A percentile compares a stretch with the other conserved stretches of the same genome.
Evolutionary conservation across 768 basidiomycete genomes (phyloP).

Genomic region (Rhodotorula babjevae): DNA sequence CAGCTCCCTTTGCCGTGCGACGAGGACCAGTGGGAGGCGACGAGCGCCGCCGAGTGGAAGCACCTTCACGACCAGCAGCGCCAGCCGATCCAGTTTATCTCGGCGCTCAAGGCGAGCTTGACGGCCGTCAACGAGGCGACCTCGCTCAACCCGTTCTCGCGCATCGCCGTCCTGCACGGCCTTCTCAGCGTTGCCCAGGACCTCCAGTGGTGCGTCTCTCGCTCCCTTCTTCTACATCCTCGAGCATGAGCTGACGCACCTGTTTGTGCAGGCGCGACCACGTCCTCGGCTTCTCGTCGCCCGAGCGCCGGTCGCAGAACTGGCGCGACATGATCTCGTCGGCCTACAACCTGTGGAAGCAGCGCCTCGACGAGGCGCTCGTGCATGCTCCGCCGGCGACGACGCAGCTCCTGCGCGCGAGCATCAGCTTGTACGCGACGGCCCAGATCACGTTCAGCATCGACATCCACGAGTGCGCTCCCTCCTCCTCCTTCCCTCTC

Average conservation of each 20-base stretch:
- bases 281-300: constrained; percentile 39
- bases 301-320: constrained; percentile 35
- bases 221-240: not conserved
- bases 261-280: constrained; percentile 32
- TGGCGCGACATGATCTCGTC: constrained; percentile 42
- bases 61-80: constrained; percentile 22
- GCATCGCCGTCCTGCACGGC: constrained; percentile 39
- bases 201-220: constrained; percentile 35
- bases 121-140: constrained; percentile 34
- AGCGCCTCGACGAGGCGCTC: constrained; percentile 38
- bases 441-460: constrained; percentile 42
- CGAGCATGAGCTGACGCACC: not conserved
- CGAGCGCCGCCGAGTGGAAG: constrained; percentile 36
- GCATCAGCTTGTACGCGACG: constrained; percentile 40
- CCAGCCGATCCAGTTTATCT: constrained; percentile 39
- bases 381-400: constrained; percentile 29
- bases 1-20: constrained; percentile 40
- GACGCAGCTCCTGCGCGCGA: constrained; percentile 39
- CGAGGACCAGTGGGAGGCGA: constrained; percentile 41
- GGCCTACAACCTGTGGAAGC: constrained; percentile 42
- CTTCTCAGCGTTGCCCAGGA: constrained; percentile 41
- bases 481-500: too few species aligned
- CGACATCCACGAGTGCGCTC: constrained; percentile 40
- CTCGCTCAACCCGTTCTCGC: constrained; percentile 38
- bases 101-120: constrained; percentile 42